Evolutionary conservation across 2,329 filamentous ascomycete genomes (phyloP), one percentile per base, ranked within the genome.

Genomic region (Trematosphaeria pertusa): DNA sequence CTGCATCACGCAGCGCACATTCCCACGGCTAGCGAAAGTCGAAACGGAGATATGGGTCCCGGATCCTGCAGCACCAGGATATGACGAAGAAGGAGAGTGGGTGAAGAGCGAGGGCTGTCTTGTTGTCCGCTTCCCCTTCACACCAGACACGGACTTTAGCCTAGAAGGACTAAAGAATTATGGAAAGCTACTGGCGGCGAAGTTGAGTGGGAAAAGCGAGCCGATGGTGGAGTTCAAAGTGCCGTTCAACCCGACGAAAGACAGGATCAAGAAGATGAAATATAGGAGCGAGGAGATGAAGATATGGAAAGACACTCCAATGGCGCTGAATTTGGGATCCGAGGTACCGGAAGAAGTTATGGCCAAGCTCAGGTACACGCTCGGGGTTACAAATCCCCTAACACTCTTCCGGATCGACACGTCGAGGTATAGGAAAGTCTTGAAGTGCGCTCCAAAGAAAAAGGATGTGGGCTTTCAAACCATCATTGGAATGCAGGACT

Each of bases 1-100:
- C 11, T 87, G 89, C 65, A 77, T 91, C 67, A 90, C 88, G 0
- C 83, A 86, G 65, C 77, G 87, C 45, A 81, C 87, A 56, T 85
- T 85, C 56, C 85, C 90, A 1, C 80, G 80, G 32, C 78, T 97
- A 40, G 86, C 89, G 6, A 86, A 85, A 36, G 79, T 97, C 39
- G 79, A 77, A 46, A 79, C 81, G 0, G 78, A 85, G 56, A 72
- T 87, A n/a, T 92, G 87, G 87, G 71, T 87, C 19, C 87, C 88
- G 0, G 87, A 90, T 69, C 73, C 80, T 37, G 75, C 78, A 52
- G 78, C 80, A 24, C 75, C 76, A 47, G 75, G 78, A 2, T 81
- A 83, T 52, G 73, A 72, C 12, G 61, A 73, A 37, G 74, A 79
- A 24, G 67, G 70, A 9, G 79, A 81, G 42, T 78, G 76, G 66